These are phyloP conservation scores for Corchorus olitorius DNA, from an alignment of 345 rosid genomes.

Conservation along the genomic window DNA sequence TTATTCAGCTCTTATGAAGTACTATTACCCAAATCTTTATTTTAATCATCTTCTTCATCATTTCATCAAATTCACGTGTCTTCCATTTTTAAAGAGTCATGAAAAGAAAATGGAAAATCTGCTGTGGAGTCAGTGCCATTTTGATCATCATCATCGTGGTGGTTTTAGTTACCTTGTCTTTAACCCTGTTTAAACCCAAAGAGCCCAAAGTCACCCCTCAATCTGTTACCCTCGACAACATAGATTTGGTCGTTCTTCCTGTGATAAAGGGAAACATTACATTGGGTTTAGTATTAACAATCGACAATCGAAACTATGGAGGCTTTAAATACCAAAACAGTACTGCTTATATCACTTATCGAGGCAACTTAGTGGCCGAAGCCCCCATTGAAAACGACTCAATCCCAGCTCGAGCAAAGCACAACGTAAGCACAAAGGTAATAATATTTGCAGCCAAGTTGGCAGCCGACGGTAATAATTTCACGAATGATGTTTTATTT, in stretches of 20 bases:
- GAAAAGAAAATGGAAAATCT: constrained; percentile 23
- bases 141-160: constrained; percentile 11
- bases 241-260: background rate
- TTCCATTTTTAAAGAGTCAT: background rate
- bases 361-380: constrained; percentile 21
- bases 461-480: background rate
- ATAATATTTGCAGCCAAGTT: constrained; percentile 32
- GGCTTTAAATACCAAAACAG: constrained; percentile 32
- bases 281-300: constrained; percentile 27
- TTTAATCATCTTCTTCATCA: background rate
- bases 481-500: constrained; percentile 11
- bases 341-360: constrained; percentile 32
- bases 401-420: constrained; percentile 36
- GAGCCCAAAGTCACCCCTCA: constrained; percentile 34
- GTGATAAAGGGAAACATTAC: constrained; percentile 20
- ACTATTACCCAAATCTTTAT: background rate
- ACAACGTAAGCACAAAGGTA: constrained; percentile 25
- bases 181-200: constrained; percentile 45
- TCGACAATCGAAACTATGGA: constrained; percentile 45
- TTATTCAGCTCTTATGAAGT: background rate
- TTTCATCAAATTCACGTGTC: background rate
- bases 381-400: constrained; percentile 28
- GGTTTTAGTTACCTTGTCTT: constrained; percentile 15
- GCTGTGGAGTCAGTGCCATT: constrained; percentile 18
- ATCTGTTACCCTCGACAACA: constrained; percentile 22